Base-by-base conservation (phyloP, 305 asterid genomes). In the Solanum chacoense region DNA sequence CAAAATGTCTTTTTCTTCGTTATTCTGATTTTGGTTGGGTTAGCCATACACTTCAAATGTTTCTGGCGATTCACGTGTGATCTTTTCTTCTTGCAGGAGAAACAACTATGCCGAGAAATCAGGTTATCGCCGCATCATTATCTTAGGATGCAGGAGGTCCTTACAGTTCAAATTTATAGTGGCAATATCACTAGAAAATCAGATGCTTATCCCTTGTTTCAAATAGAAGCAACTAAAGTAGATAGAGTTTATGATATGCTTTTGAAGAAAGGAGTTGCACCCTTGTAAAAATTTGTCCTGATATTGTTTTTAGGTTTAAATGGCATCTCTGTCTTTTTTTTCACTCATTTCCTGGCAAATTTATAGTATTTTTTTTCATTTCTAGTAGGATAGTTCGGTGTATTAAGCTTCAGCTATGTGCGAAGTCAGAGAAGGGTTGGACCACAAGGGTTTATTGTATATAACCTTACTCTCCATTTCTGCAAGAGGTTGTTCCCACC, bases 191-290 rank as follows among this genome's bases (percentile, higher is more conserved):
- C 94, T 16, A 93, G 92, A 94, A 95, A 93, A 91, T 91, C 97
- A 0, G 98, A 96, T 88, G 97, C 97, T 14, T 91, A 95, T 92
- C 87, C 95, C 12, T 90, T 93, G 65, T 95, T 96, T 90, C 94
- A 93, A 88, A 90, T 93, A n/a, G 99, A 96, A 67, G 93, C 97
- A 18, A 45, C 90, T 37, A 96, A 94, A 92, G 88, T 95, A 79
- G 97, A 95, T 90, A 92, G 91, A 91, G 96, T 95, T 72, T 95
- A 93, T 74, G 98, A 96, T 88, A 92, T 95, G 94, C 94, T 95
- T 89, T 32, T 91, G 91, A 94, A 91, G 92, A 96, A 96, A 91
- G 98, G 96, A 74, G 90, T 96, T 87, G 93, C 71, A 85, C 93
- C 91, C 36, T 89, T 89, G 42, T 95, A 92, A 95, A 86, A 75